These are phyloP conservation scores for Microcyclosporella mali DNA, from an alignment of 2,329 filamentous ascomycete species.

Conservation along the genomic window DNA sequence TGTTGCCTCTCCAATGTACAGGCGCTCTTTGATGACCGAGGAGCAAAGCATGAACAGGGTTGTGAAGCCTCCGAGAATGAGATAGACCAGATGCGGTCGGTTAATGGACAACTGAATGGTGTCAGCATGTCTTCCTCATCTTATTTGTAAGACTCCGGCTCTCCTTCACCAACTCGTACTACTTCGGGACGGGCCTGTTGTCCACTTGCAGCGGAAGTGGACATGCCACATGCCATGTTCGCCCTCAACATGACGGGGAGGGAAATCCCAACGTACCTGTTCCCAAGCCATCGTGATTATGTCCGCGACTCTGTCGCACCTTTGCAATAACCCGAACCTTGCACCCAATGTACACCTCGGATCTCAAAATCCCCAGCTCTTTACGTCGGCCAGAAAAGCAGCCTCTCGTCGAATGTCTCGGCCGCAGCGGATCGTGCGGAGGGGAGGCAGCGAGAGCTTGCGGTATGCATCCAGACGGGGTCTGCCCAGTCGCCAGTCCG, in stretches of 20 bases:
- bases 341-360: background rate
- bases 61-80: slow-evolving; percentile 96
- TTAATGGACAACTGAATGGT: slow-evolving; percentile 61
- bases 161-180: no score
- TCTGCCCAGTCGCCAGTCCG: slow-evolving; percentile 34
- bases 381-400: slow-evolving; percentile 12
- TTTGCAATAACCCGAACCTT: background rate
- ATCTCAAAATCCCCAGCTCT: background rate
- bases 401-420: slow-evolving; percentile 15
- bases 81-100: slow-evolving; percentile 94
- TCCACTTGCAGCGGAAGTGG: no score
- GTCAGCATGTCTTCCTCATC: no score
- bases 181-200: background rate
- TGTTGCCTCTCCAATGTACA: slow-evolving; percentile 98
- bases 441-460: background rate
- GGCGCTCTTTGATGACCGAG: slow-evolving; percentile 92
- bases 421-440: slow-evolving; percentile 8
- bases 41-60: slow-evolving; percentile 98
- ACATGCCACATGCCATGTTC: no score
- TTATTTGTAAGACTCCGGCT: no score
- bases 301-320: background rate
- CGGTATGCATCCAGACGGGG: slow-evolving; percentile 11
- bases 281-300: slow-evolving; percentile 18
- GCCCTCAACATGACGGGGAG: no score
- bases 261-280: background rate